These are phyloP conservation scores for Amanita subjunquillea DNA, from an alignment of 768 basidiomycete species.

Conservation along the genomic window DNA sequence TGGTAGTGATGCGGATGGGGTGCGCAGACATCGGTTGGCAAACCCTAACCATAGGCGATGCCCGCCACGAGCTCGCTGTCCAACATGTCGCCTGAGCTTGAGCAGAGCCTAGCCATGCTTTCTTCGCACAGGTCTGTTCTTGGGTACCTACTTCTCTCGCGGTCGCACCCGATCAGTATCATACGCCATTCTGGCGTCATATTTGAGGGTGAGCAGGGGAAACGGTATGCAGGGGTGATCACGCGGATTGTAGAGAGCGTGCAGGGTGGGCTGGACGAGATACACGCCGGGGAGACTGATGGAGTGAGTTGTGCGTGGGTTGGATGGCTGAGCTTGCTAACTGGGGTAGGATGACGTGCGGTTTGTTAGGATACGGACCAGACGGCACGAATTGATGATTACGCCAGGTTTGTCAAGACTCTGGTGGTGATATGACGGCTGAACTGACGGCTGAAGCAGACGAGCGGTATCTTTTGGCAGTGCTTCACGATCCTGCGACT, in stretches of 20 bases:
- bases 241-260: constrained; percentile 72
- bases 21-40: constrained; percentile 10
- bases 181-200: constrained; percentile 79
- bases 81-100: constrained; percentile 68
- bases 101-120: constrained; percentile 65
- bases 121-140: constrained; percentile 78
- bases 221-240: constrained; percentile 63
- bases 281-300: constrained; percentile 33
- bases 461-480: constrained; percentile 71
- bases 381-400: constrained; percentile 88
- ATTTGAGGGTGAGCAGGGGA: constrained; percentile 79
- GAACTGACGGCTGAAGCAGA: constrained; percentile 30
- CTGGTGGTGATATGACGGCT: background rate
- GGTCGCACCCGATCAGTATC: constrained; percentile 64
- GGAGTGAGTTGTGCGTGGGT: constrained; percentile 11
- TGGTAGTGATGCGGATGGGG: constrained; percentile 41
- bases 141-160: constrained; percentile 77
- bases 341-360: constrained; percentile 64
- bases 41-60: constrained; percentile 3
- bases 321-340: background rate
- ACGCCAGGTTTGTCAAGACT: constrained; percentile 59
- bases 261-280: constrained; percentile 68
- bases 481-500: constrained; percentile 67
- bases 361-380: constrained; percentile 87
- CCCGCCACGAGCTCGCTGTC: background rate